Conservation (phyloP, 2,329 filamentous ascomycete species). For the Onygenales sp. region DNA sequence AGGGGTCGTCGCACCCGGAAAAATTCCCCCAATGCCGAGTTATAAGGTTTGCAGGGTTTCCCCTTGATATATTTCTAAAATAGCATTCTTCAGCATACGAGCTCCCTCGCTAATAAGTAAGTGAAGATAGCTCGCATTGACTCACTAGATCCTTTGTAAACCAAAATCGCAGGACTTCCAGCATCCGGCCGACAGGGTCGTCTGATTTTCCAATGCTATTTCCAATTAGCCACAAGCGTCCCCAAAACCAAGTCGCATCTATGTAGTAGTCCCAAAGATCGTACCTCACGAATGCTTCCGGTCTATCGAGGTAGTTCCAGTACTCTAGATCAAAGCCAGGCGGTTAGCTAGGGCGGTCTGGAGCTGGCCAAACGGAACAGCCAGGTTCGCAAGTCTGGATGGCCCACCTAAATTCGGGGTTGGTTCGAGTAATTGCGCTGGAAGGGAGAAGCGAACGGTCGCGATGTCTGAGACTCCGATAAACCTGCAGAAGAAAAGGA, state of each 20-base stretch:
- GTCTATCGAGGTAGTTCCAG: constrained; percentile 95
- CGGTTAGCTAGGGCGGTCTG: background rate
- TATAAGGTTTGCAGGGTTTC: constrained; percentile 98
- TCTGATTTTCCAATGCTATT: constrained; percentile 74
- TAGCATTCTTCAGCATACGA: constrained; percentile 12
- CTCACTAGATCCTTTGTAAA: constrained; percentile 85
- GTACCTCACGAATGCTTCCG: constrained; percentile 71
- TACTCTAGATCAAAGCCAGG: constrained; percentile 54
- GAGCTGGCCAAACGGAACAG: background rate
- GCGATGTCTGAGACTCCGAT: constrained; percentile 95
- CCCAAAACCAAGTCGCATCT: background rate
- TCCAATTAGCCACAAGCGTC: constrained; percentile 7
- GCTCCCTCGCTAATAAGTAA: constrained; percentile 11
- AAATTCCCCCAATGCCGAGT: constrained; percentile 93
- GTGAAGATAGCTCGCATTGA: background rate
- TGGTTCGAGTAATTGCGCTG: constrained; percentile 89
- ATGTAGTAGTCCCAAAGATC: constrained; percentile 15
- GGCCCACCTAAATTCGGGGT: constrained; percentile 72
- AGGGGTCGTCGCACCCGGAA: constrained; percentile 59
- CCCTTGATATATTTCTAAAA: constrained; percentile 88
- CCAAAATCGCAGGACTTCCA: constrained; percentile 93
- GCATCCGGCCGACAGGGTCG: constrained; percentile 83
- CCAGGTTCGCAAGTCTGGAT: background rate
- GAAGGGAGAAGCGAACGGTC: constrained; percentile 88
- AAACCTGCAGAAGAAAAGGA: constrained; percentile 51